phyloP scores from a whole-genome alignment of 164 flowering plant genomes.

The Vitis cinerea region DNA sequence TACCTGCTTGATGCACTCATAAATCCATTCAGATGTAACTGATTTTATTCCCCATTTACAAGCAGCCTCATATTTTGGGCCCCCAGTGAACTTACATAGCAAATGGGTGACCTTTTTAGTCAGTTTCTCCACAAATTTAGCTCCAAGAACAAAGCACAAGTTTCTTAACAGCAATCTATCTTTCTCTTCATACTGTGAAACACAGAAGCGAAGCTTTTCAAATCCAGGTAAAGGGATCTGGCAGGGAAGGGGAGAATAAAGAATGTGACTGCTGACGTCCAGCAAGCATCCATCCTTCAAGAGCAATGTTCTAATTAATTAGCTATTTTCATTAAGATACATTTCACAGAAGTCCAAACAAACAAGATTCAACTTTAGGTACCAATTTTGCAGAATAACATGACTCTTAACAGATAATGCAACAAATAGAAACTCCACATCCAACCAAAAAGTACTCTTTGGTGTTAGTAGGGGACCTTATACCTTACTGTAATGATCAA shows the following conservation, averaged over 20 bases:
- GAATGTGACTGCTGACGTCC: constrained; percentile 77
- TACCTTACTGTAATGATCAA: too few species aligned
- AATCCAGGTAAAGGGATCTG: constrained; percentile 79
- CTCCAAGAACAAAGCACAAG: constrained; percentile 84
- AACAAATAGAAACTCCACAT: neutral
- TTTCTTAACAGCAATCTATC: constrained; percentile 75
- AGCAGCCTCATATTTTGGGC: constrained; percentile 86
- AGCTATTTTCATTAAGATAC: neutral
- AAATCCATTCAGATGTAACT: constrained; percentile 85
- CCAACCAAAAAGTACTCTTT: neutral
- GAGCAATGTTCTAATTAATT: constrained; percentile 15
- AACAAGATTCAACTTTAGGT: neutral
- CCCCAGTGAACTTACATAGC: constrained; percentile 76
- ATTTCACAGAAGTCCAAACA: neutral
- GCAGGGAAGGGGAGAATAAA: constrained; percentile 92
- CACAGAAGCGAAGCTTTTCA: constrained; percentile 65
- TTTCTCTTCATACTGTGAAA: constrained; percentile 87
- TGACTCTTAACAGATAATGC: neutral
- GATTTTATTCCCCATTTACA: constrained; percentile 74
- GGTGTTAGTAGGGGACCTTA: too few species aligned
- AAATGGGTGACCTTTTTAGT: constrained; percentile 81
- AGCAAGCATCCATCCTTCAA: constrained; percentile 78
- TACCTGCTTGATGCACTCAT: constrained; percentile 84
- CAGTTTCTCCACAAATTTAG: constrained; percentile 67
- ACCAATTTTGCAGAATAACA: neutral